A percentile compares a stretch with the other conserved stretches of the same genome.
Conservation (phyloP, 1,284 basidiomycete genomes). For the Irpex rosettiformis region DNA sequence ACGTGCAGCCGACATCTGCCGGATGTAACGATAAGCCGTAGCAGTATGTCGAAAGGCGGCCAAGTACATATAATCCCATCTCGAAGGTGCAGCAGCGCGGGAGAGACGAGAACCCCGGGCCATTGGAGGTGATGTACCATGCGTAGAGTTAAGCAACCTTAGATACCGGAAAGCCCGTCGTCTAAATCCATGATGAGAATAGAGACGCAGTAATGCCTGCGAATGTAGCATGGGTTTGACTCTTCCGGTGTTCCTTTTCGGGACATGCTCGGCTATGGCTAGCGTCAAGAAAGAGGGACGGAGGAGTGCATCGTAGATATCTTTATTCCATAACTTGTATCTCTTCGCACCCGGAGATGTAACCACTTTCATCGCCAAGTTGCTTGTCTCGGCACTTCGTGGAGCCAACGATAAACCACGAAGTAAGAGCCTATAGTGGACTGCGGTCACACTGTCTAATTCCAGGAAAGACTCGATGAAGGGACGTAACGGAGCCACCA, state of each 20-base stretch:
- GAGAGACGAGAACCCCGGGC: not conserved
- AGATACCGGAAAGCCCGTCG: constrained; percentile 38
- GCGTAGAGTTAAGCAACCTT: constrained; percentile 30
- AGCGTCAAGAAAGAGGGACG: constrained; percentile 45
- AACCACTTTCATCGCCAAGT: constrained; percentile 40
- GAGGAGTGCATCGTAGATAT: constrained; percentile 42
- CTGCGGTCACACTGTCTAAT: constrained; percentile 19
- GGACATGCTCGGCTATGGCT: constrained; percentile 46
- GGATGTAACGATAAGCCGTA: constrained; percentile 8
- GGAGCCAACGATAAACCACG: constrained; percentile 44
- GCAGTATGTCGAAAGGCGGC: constrained; percentile 5
- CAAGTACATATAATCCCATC: constrained; percentile 8
- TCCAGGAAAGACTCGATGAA: constrained; percentile 40
- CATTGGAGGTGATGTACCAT: not conserved
- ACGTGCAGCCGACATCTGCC: constrained; percentile 7
- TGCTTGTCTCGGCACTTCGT: constrained; percentile 37
- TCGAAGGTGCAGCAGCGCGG: not conserved
- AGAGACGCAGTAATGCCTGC: constrained; percentile 47
- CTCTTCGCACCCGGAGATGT: constrained; percentile 40
- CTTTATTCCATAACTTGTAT: constrained; percentile 38
- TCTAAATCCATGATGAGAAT: constrained; percentile 39
- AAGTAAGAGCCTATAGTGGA: constrained; percentile 56
- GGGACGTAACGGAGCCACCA: constrained; percentile 39
- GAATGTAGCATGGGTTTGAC: constrained; percentile 40
- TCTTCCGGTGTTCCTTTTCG: constrained; percentile 37